Evolutionary conservation across 2,329 filamentous ascomycete species (phyloP), one percentile per base, ranked within the genome.

Genomic region (Alternaria atra): DNA sequence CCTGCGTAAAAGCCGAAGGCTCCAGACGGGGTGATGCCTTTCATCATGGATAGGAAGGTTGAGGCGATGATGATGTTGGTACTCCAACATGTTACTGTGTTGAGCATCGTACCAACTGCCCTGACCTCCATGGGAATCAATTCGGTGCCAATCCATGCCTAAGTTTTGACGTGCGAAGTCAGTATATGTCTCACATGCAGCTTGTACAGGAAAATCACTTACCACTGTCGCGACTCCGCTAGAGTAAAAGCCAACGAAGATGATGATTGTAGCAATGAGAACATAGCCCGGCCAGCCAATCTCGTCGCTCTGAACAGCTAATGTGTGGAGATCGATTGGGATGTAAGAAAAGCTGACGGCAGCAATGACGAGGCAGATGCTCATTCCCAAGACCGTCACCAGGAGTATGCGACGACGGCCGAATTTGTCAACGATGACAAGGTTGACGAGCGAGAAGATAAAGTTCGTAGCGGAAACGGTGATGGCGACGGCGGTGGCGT

Each of bases 391-490:
- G 2, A 73, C 58, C 2, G 70, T 73, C 30, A 72, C 55, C 5
- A 73, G 53, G 13, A 73, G 83, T 43, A 95, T 91, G 27, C 89
- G 86, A 39, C 93, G 86, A 17, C 93, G 87, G 2, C 93, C 93
- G 54, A 96, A 85, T 23, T 85, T 88, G 78, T 97, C 93, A 65
- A 97, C 93, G 23, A 93, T 82, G 25, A 89, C 80, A 57, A 97
- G 85, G 17, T 92, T 92, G 52, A 89, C 81, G n/a, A 91, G 80
- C 0, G 92, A 95, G 73, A 94, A 92, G 48, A 90, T 68, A 71
- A 95, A 94, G 74, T 97, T 97, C 27, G 93, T 94, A 43, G 89
- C 83, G 0, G 93, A 92, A 8, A 97, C 90, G 1, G 88, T 89
- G 60, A 96, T 85, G 1, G 92, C 92, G 1, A 91, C 93, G 51